These are phyloP conservation scores for Nicotiana rustica DNA, from an alignment of 305 asterid genomes.

Conservation along the genomic window DNA sequence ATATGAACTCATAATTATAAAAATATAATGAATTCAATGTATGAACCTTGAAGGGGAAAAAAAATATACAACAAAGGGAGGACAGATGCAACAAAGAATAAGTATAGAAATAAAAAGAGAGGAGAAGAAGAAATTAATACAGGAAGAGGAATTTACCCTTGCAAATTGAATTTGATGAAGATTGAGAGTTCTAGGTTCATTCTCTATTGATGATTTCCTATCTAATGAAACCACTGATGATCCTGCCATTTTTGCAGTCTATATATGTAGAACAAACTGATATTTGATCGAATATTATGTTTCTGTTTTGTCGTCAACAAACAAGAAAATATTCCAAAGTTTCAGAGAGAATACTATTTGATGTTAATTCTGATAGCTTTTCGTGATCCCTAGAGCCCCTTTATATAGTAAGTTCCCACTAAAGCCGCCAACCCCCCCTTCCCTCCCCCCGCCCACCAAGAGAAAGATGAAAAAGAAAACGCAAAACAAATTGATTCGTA, in stretches of 20 bases:
- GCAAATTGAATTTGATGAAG: slow-evolving; percentile 59
- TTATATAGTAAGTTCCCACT: no score
- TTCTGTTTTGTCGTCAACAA: background rate
- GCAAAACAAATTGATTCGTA: background rate
- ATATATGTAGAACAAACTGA: background rate
- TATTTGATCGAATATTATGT: background rate
- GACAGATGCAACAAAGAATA: no score
- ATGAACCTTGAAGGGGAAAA: no score
- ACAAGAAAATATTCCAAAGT: background rate
- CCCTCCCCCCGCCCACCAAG: no score
- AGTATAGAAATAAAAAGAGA: no score
- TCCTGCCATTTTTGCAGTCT: slow-evolving; percentile 28
- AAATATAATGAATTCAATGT: no score
- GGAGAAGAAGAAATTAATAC: background rate
- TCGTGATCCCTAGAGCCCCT: no score
- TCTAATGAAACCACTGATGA: slow-evolving; percentile 37
- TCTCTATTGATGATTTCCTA: slow-evolving; percentile 67
- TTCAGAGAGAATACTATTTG: background rate
- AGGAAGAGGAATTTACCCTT: slow-evolving; percentile 39
- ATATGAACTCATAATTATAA: no score
- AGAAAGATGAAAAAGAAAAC: no score
- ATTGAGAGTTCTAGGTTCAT: slow-evolving; percentile 70
- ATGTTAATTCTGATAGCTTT: no score
- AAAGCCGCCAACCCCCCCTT: no score
- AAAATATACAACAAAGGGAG: no score